A percentile compares a stretch with the other conserved stretches of the same genome.
These are phyloP conservation scores for Aquilaria malaccensis DNA, from an alignment of 345 rosid species.

Conservation along the genomic window DNA sequence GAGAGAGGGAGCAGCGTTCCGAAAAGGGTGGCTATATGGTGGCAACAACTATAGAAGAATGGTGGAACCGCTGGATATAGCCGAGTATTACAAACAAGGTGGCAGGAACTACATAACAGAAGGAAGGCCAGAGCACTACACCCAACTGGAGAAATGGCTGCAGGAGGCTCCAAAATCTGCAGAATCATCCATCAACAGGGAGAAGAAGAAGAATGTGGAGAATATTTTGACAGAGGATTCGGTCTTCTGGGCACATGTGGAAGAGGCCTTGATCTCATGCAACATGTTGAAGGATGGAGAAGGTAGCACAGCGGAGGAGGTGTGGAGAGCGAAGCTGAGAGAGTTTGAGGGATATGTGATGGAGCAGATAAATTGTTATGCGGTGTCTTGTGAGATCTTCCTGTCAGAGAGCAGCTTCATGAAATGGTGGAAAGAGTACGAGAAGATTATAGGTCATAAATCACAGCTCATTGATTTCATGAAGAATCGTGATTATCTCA, in stretches of 20 bases:
- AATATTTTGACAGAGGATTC: slow-evolving; percentile 45
- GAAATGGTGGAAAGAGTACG: slow-evolving; percentile 59
- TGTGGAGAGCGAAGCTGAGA: slow-evolving; percentile 6
- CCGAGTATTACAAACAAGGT: slow-evolving; percentile 40
- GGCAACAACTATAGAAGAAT: slow-evolving; percentile 57
- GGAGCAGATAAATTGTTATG: slow-evolving; percentile 27
- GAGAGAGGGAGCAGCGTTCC: slow-evolving; percentile 22
- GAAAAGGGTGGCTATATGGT: slow-evolving; percentile 27
- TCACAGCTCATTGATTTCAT: slow-evolving; percentile 32
- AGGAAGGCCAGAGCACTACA: slow-evolving; percentile 46
- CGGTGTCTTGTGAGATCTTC: slow-evolving; percentile 71
- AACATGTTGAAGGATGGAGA: slow-evolving; percentile 10
- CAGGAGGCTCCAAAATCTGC: not conserved
- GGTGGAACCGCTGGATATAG: slow-evolving; percentile 77
- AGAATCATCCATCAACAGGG: not conserved
- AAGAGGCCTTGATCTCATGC: slow-evolving; percentile 42
- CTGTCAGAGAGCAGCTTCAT: slow-evolving; percentile 47
- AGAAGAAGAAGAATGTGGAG: slow-evolving; percentile 19
- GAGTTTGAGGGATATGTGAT: slow-evolving; percentile 35
- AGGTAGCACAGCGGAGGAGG: slow-evolving; percentile 6
- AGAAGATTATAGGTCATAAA: slow-evolving; percentile 15
- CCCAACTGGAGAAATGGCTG: slow-evolving; percentile 46
- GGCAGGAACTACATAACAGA: slow-evolving; percentile 16
- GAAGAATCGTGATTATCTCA: slow-evolving; percentile 18
- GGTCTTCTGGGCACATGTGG: slow-evolving; percentile 79